Evolutionary conservation across 139 green algal genomes (phyloP).

Genomic region (Coccomyxa sp.): DNA sequence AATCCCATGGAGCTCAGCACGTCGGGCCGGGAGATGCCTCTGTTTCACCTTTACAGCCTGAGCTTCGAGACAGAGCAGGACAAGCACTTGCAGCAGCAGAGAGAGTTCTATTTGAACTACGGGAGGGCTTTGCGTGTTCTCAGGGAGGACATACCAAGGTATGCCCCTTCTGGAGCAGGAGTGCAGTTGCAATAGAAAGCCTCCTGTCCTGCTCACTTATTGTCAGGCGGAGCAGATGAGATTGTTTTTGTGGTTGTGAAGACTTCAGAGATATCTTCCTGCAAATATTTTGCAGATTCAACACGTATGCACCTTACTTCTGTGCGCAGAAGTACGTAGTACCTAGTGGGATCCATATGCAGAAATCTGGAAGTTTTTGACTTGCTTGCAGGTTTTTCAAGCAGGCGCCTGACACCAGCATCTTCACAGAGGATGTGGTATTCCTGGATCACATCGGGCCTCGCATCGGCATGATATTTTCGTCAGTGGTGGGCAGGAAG

Average conservation of each 20-base stretch:
- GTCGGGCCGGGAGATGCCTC: not conserved
- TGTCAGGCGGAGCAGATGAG: not conserved
- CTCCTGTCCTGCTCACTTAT: not conserved
- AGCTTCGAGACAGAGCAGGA: not conserved
- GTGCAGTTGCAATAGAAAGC: not conserved
- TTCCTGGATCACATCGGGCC: not conserved
- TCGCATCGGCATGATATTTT: not conserved
- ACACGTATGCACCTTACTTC: not conserved
- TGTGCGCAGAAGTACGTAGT: not conserved
- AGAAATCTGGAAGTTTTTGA: not conserved
- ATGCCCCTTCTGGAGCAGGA: not conserved
- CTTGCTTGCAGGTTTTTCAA: not conserved
- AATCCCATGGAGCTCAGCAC: not conserved
- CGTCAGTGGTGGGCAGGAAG: constrained; percentile 1
- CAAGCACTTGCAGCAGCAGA: not conserved
- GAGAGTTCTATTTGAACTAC: not conserved
- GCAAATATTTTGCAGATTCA: not conserved
- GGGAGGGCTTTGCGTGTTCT: not conserved
- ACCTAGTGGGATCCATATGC: too few species aligned
- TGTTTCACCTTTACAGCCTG: not conserved
- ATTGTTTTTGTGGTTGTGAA: too few species aligned
- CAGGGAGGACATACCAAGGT: not conserved
- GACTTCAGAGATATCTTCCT: not conserved
- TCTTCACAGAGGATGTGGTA: not conserved
- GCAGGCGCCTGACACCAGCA: not conserved